These are phyloP conservation scores for Cicer judaicum DNA, from an alignment of 306 rosid species.

Conservation along the genomic window DNA sequence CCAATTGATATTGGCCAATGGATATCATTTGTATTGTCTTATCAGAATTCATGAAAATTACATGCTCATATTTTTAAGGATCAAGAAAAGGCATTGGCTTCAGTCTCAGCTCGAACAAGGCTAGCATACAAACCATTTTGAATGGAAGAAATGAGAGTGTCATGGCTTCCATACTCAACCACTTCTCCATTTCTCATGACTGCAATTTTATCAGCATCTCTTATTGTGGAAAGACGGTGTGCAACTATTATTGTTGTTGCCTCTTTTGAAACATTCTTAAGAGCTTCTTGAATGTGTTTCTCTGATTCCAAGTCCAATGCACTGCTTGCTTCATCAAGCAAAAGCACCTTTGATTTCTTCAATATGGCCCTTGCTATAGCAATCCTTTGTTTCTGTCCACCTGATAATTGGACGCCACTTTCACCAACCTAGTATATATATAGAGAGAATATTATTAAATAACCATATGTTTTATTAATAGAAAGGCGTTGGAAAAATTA, in stretches of 20 bases:
- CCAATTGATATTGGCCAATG: conserved; percentile 19
- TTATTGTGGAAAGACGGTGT: conserved; percentile 75
- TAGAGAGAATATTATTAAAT: not conserved
- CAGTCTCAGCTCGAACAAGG: conserved; percentile 73
- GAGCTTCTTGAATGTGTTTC: conserved; percentile 75
- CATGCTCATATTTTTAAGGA: not conserved
- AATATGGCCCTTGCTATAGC: conserved; percentile 87
- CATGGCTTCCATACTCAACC: conserved; percentile 79
- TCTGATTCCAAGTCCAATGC: conserved; percentile 87
- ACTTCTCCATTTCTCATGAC: conserved; percentile 76
- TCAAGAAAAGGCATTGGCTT: conserved; percentile 74
- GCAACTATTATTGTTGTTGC: conserved; percentile 85
- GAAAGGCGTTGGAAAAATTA: not conserved
- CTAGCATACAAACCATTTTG: conserved; percentile 70
- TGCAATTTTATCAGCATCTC: conserved; percentile 72
- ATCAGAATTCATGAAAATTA: conserved; percentile 11
- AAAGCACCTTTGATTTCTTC: conserved; percentile 72
- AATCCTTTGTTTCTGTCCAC: conserved; percentile 90
- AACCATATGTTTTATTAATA: not conserved
- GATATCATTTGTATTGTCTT: not conserved
- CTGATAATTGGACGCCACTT: conserved; percentile 82
- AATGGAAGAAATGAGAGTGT: conserved; percentile 61
- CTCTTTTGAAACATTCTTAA: conserved; percentile 52
- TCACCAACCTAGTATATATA: conserved; percentile 64
- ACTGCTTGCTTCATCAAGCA: conserved; percentile 97